Base-by-base conservation (phyloP, 1,139 yeast genomes). In the Scheffersomyces lignicola region DNA sequence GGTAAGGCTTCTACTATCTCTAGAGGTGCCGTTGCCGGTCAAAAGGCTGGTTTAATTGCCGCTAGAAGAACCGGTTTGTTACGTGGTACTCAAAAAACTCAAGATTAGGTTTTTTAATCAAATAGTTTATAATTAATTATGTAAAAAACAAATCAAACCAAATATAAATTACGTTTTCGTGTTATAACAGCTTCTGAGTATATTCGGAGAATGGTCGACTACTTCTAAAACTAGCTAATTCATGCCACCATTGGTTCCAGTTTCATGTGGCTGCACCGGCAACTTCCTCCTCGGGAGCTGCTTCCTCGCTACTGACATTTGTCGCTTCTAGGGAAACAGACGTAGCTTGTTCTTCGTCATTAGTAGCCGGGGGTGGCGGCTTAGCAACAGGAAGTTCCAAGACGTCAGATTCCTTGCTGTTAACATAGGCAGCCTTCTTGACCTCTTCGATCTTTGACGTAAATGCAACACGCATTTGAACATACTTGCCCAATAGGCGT, bases 11-110 rank as follows among this genome's bases (percentile, higher is more conserved):
- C 98, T 64, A 92, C 98, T 68, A 92, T 92, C 66, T 84, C 96
- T 60, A 89, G 98, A 86, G 96, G 96, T 75, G 97, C 98, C 62
- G 98, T 92, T 72, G 79, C 98, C 65, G 98, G 98, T 89, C 98
- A 92, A 82, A 92, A 92, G 95, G 96, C 95, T 73, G 98, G 98
- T 92, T 90, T 92, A 71, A 94, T 94, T 71, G 98, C 99, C 65
- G 98, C 99, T 73, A 90, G 99, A 88, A 89, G 98, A 86, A 94
- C 98, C 65, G 50, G 98, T 90, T 86, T 92, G 76, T 84, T 92
- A 76, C 89, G 97, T 78, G 97, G 97, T 87, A 86, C 97, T 68
- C 96, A 89, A 79, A 88, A 90, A 81, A 80, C 89, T 73, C 85
- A 83, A 79, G 95, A 69, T 52, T 69, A 67, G 54, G 83, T 40